Conservation (phyloP, 1,284 basidiomycete species). For the Irpex sp. region DNA sequence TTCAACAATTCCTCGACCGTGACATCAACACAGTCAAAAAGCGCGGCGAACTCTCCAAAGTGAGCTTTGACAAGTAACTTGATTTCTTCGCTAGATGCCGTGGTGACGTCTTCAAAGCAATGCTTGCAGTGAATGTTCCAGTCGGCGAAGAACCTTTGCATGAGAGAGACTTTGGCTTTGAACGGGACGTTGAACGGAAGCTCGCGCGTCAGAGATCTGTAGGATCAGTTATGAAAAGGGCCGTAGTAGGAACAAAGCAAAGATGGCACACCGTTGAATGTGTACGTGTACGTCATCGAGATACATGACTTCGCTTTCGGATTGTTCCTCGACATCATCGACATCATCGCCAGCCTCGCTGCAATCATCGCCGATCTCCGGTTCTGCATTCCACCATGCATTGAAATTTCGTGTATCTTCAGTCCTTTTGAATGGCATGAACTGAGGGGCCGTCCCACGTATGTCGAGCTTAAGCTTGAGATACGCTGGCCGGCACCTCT, state of each 20-base stretch:
- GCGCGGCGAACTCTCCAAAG: conserved; percentile 48
- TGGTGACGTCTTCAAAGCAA: conserved; percentile 45
- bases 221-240: background rate
- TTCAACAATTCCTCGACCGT: background rate
- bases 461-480: conserved; percentile 45
- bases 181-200: conserved; percentile 66
- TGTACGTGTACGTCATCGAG: conserved; percentile 39
- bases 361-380: background rate
- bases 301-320: conserved; percentile 33
- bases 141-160: conserved; percentile 37
- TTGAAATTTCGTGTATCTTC: background rate
- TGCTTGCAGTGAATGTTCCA: conserved; percentile 49
- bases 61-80: conserved; percentile 39
- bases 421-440: conserved; percentile 30
- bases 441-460: conserved; percentile 48
- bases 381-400: background rate
- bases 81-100: conserved; percentile 37
- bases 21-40: conserved; percentile 45
- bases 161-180: conserved; percentile 49
- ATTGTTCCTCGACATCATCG: background rate
- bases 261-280: conserved; percentile 5
- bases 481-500: conserved; percentile 48
- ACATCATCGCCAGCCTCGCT: background rate
- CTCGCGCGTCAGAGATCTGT: conserved; percentile 64
- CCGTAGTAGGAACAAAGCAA: background rate